Evolutionary conservation across 2,329 filamentous ascomycete genomes (phyloP).

Genomic region (Cyanodermella asteris): DNA sequence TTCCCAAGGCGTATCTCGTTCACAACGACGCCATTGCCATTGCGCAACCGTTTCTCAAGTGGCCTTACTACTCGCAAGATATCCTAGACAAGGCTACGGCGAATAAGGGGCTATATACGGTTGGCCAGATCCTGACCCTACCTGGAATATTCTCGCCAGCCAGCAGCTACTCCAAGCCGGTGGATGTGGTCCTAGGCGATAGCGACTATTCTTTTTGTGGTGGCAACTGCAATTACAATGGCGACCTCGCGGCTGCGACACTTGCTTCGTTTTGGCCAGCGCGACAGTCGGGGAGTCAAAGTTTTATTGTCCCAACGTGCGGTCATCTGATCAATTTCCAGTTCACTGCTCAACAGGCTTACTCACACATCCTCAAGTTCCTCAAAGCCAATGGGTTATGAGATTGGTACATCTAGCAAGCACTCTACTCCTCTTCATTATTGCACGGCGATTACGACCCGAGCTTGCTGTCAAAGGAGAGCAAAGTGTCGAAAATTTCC

Average conservation of each 20-base stretch:
- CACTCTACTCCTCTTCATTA: no score
- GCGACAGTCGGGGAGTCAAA: no score
- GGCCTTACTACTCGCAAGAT: not conserved
- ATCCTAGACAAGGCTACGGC: not conserved
- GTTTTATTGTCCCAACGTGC: slow-evolving; percentile 8
- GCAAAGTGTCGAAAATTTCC: no score
- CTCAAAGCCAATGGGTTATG: slow-evolving; percentile 8
- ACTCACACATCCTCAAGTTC: slow-evolving; percentile 10
- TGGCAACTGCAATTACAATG: no score
- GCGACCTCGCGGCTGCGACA: no score
- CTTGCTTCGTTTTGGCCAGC: no score
- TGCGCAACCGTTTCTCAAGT: not conserved
- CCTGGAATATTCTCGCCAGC: slow-evolving; percentile 8
- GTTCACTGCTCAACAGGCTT: slow-evolving; percentile 9
- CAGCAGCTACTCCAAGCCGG: slow-evolving; percentile 1
- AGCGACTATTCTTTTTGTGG: no score
- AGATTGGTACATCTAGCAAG: not conserved
- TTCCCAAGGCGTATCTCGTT: not conserved
- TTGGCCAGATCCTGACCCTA: slow-evolving; percentile 9
- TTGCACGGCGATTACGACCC: no score
- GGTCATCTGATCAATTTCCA: slow-evolving; percentile 10
- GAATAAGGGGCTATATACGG: not conserved
- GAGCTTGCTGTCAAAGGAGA: no score
- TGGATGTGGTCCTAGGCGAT: slow-evolving; percentile 1
- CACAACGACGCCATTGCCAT: slow-evolving; percentile 1